Percentiles rank a stretch among this genome's conserved stretches.
phyloP scores from a whole-genome alignment of 108 stramenopile genomes.

The Poteriospumella lacustris region DNA sequence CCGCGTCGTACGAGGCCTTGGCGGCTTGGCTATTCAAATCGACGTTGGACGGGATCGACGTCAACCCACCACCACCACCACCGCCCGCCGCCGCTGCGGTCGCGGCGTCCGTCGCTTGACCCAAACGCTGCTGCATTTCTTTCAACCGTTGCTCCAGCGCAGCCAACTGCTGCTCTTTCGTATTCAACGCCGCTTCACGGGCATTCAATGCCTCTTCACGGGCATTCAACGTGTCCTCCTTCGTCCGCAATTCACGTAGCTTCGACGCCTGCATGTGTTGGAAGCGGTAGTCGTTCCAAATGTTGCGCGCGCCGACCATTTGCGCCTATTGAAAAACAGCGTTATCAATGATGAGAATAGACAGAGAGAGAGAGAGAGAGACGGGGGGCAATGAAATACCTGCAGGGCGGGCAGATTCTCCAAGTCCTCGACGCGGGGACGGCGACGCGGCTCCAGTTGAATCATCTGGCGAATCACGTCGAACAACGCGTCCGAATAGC shows the following conservation, averaged over 20 bases:
- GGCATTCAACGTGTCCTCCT: neutral
- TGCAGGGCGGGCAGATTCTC: neutral
- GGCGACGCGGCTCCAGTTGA: conserved; percentile 21
- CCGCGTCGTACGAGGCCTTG: no score
- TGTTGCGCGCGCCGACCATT: neutral
- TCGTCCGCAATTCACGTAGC: neutral
- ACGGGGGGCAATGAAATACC: no score
- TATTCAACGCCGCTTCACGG: neutral
- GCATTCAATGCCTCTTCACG: neutral
- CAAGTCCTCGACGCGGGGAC: conserved; percentile 28
- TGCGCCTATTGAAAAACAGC: neutral
- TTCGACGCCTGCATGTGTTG: neutral
- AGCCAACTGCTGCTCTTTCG: neutral
- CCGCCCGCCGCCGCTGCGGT: no score
- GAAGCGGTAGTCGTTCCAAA: neutral
- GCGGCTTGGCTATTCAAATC: no score
- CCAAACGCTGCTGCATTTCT: no score
- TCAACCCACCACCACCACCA: no score
- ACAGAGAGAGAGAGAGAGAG: neutral
- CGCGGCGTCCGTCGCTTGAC: no score
- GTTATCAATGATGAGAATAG: neutral
- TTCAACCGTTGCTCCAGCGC: neutral
- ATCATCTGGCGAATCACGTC: conserved; percentile 34
- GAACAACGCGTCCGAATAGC: conserved; percentile 13
- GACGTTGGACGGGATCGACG: no score